A percentile compares a stretch with the other conserved stretches of the same genome.
Evolutionary conservation across 2,329 filamentous ascomycete genomes (phyloP).

Genomic region (Ophiognomonia clavigignenti-juglandacearum): DNA sequence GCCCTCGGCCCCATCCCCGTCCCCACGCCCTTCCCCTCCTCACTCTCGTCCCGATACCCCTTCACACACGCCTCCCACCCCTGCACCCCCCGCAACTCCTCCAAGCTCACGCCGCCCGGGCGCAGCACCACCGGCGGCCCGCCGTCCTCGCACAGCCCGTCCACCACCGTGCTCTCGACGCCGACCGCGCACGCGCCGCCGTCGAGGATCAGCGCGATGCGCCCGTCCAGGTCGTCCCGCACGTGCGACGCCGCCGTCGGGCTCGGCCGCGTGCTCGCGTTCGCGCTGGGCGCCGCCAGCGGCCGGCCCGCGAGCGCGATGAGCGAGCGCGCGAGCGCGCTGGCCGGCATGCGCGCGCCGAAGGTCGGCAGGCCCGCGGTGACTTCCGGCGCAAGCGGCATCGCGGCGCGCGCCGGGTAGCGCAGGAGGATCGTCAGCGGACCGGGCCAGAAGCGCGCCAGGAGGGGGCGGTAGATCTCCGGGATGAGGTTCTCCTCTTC

Average conservation of each 20-base stretch:
- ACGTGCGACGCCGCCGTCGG: slow-evolving; percentile 91
- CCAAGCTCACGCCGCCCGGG: slow-evolving; percentile 82
- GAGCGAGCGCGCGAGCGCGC: slow-evolving; percentile 79
- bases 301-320: slow-evolving; percentile 74
- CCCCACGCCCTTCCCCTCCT: slow-evolving; percentile 43
- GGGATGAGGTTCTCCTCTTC: slow-evolving; percentile 53
- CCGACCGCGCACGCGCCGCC: slow-evolving; percentile 83
- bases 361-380: slow-evolving; percentile 83
- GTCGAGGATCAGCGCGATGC: slow-evolving; percentile 83
- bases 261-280: slow-evolving; percentile 88
- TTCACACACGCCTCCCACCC: slow-evolving; percentile 79
- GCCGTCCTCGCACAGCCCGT: slow-evolving; percentile 63
- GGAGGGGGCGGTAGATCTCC: slow-evolving; percentile 69
- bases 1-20: too few species aligned
- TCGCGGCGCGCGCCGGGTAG: slow-evolving; percentile 46
- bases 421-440: slow-evolving; percentile 87
- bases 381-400: slow-evolving; percentile 77
- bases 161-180: slow-evolving; percentile 95
- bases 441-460: slow-evolving; percentile 87
- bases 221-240: slow-evolving; percentile 72
- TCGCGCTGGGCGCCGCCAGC: slow-evolving; percentile 87
- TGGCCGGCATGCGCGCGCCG: slow-evolving; percentile 83
- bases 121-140: slow-evolving; percentile 73
- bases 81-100: slow-evolving; percentile 65
- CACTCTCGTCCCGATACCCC: slow-evolving; percentile 73